Evolutionary conservation across 2,329 filamentous ascomycete species (phyloP).

Genomic region (Cladosporium sp.): DNA sequence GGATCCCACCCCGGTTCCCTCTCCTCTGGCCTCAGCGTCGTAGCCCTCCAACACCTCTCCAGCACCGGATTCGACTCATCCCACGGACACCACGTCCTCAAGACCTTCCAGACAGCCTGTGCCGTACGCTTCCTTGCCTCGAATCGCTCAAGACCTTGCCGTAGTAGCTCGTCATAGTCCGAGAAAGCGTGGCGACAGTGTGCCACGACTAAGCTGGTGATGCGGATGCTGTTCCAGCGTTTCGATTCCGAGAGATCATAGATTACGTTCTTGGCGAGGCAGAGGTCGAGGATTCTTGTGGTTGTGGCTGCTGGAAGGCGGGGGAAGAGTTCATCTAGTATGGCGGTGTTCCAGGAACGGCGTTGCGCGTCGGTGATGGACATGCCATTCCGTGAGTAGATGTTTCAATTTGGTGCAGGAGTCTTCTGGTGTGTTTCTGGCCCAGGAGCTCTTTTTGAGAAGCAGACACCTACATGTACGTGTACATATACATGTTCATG

Average conservation of each 20-base stretch:
- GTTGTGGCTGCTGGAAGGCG: conserved; percentile 22
- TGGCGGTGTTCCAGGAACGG: conserved; percentile 28
- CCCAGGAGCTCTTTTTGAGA: too few relatives aligned
- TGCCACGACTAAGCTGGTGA: conserved; percentile 47
- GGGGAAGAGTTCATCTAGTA: conserved; percentile 28
- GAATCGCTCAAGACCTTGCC: conserved; percentile 23
- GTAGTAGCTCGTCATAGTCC: conserved; percentile 56
- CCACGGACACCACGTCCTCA: conserved; percentile 32
- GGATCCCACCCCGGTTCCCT: conserved; percentile 25
- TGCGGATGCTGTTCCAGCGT: conserved; percentile 24
- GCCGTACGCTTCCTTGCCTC: conserved; percentile 25
- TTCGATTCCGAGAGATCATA: conserved; percentile 28
- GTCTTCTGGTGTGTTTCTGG: too few relatives aligned
- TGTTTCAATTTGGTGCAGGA: too few relatives aligned
- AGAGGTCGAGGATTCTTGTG: conserved; percentile 26
- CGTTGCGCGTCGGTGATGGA: conserved; percentile 1
- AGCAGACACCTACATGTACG: too few relatives aligned
- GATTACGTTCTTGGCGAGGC: conserved; percentile 26
- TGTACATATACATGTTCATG: too few relatives aligned
- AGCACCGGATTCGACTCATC: conserved; percentile 28
- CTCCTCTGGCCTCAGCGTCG: conserved; percentile 26
- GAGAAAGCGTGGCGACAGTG: conserved; percentile 60
- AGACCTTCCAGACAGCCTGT: conserved; percentile 24
- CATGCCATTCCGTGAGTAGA: not conserved
- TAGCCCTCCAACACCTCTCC: conserved; percentile 25